Percentiles rank a stretch among this genome's conserved stretches.
phyloP scores from a whole-genome alignment of 1,139 yeast species.

The Yamadazyma conglobata region DNA sequence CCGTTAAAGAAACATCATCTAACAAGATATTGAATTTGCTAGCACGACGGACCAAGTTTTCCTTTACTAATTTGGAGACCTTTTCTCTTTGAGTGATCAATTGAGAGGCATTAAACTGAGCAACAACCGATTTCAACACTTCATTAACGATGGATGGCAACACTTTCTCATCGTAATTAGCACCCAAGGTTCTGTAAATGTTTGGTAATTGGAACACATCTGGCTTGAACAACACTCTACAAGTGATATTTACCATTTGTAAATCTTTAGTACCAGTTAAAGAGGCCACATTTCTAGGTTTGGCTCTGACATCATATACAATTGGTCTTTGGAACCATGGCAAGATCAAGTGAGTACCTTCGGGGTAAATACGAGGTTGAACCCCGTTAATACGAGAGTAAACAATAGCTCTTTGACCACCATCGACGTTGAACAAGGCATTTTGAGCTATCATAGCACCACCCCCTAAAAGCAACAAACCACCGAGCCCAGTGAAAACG shows the following conservation, averaged over 20 bases:
- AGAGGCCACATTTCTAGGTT: slow-evolving; percentile 96
- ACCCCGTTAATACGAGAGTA: slow-evolving; percentile 89
- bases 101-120: slow-evolving; percentile 97
- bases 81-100: slow-evolving; percentile 97
- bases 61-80: slow-evolving; percentile 87
- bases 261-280: slow-evolving; percentile 97
- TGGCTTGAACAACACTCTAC: slow-evolving; percentile 94
- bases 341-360: slow-evolving; percentile 91
- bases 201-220: slow-evolving; percentile 73
- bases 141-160: slow-evolving; percentile 96
- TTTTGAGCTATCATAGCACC: slow-evolving; percentile 65
- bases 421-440: slow-evolving; percentile 91
- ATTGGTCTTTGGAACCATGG: slow-evolving; percentile 97
- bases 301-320: slow-evolving; percentile 92
- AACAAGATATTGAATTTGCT: slow-evolving; percentile 78
- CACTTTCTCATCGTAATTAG: slow-evolving; percentile 93
- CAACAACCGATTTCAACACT: slow-evolving; percentile 93
- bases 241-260: slow-evolving; percentile 98
- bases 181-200: slow-evolving; percentile 87
- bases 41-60: slow-evolving; percentile 88
- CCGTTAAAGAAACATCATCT: slow-evolving; percentile 95
- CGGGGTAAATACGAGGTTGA: slow-evolving; percentile 78
- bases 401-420: slow-evolving; percentile 97
- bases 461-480: slow-evolving; percentile 69
- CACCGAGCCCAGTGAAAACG: slow-evolving; percentile 75